Evolutionary conservation across 495 filamentous ascomycete species (phyloP).

Genomic region (Trichodelitschia bisporula): DNA sequence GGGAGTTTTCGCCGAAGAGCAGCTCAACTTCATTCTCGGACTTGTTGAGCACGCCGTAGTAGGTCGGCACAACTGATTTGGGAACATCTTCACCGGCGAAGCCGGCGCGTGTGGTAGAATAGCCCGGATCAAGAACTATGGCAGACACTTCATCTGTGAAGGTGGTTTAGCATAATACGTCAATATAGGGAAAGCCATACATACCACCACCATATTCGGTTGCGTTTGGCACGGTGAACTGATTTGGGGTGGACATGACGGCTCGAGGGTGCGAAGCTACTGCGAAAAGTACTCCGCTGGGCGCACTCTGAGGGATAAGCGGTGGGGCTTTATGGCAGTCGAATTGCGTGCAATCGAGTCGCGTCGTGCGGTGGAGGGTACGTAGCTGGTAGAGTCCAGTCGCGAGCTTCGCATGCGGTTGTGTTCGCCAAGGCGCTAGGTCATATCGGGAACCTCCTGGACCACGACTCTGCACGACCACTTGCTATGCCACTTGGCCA

Average conservation of each 20-base stretch:
- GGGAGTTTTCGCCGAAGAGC: constrained; percentile 68
- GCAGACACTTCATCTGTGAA: constrained; percentile 69
- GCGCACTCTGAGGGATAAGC: too few species aligned
- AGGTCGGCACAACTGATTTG: constrained; percentile 73
- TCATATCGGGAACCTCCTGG: too few species aligned
- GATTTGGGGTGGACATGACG: constrained; percentile 3
- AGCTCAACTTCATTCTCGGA: constrained; percentile 28
- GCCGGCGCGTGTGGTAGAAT: constrained; percentile 70
- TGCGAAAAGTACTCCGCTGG: too few species aligned
- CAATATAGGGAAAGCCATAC: background rate
- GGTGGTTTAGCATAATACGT: background rate
- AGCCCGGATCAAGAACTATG: constrained; percentile 87
- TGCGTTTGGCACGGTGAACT: constrained; percentile 7
- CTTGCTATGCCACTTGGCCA: too few species aligned
- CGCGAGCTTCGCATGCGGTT: too few species aligned
- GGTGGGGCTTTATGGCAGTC: too few species aligned
- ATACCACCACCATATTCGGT: constrained; percentile 12
- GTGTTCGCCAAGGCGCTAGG: too few species aligned
- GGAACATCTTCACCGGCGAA: constrained; percentile 95
- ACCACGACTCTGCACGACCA: too few species aligned
- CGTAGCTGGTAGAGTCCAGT: too few species aligned
- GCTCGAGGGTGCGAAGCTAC: too few species aligned
- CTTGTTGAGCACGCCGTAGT: constrained; percentile 43
- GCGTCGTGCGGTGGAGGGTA: too few species aligned
- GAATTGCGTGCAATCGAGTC: too few species aligned